Percentiles rank a stretch among this genome's conserved stretches.
phyloP scores from a whole-genome alignment of 345 rosid species.

The Brassica carinata region DNA sequence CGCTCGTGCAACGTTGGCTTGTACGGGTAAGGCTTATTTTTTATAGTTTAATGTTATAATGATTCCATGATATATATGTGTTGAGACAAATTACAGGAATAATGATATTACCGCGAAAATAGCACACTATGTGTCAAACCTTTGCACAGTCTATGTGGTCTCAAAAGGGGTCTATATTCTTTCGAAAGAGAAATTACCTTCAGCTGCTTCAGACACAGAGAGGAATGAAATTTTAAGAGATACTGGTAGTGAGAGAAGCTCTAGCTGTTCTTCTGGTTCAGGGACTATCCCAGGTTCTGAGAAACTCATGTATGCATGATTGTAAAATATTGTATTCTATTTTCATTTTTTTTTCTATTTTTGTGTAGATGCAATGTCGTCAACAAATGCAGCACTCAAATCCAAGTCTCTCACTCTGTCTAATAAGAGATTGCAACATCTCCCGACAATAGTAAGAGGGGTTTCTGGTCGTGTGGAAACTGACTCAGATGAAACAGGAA shows the following conservation, averaged over 20 bases:
- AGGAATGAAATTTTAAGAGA: constrained; percentile 45
- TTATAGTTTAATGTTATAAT: background rate
- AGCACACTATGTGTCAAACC: constrained; percentile 52
- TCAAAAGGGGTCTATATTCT: constrained; percentile 74
- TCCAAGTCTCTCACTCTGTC: constrained; percentile 20
- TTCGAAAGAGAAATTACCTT: constrained; percentile 53
- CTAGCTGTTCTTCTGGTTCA: constrained; percentile 49
- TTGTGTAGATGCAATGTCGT: constrained; percentile 18
- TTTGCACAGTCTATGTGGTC: constrained; percentile 77
- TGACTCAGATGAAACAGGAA: background rate
- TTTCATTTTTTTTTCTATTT: background rate
- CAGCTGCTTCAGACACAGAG: constrained; percentile 34
- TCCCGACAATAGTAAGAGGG: constrained; percentile 23
- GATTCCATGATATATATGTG: background rate
- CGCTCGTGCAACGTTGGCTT: constrained; percentile 58
- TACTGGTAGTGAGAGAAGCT: constrained; percentile 45
- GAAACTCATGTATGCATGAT: constrained; percentile 16
- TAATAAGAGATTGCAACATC: constrained; percentile 11
- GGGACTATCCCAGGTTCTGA: constrained; percentile 25
- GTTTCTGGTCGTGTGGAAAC: constrained; percentile 1
- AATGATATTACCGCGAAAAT: constrained; percentile 56
- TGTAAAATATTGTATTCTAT: background rate
- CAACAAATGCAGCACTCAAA: constrained; percentile 6
- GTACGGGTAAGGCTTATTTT: constrained; percentile 11
- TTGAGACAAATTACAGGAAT: constrained; percentile 34